phyloP scores from a whole-genome alignment of 768 basidiomycete genomes.

The Hygrocybe coccinea region DNA sequence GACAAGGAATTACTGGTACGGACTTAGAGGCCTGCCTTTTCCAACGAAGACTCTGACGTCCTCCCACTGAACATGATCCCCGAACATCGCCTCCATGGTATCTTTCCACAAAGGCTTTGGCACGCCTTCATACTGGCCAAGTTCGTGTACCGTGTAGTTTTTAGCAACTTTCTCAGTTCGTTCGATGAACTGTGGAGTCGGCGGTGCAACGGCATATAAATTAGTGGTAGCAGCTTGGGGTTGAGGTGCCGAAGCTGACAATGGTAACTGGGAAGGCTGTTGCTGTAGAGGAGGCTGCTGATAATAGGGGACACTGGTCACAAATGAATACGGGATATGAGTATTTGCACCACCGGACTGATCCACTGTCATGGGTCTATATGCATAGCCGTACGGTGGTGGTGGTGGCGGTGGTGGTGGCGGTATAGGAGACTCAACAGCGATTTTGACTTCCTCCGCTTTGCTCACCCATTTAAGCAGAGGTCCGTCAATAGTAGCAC shows the following conservation, averaged over 20 bases:
- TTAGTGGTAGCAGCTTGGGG: background rate
- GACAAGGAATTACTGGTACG: constrained; percentile 18
- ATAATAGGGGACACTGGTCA: background rate
- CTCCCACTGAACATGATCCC: constrained; percentile 79
- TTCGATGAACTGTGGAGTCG: constrained; percentile 16
- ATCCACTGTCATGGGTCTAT: background rate
- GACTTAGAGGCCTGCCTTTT: constrained; percentile 63
- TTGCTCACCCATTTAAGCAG: constrained; percentile 68
- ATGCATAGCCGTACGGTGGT: background rate
- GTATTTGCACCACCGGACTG: background rate
- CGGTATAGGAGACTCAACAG: constrained; percentile 23
- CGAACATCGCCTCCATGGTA: constrained; percentile 81
- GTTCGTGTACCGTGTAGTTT: constrained; percentile 70
- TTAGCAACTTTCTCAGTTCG: constrained; percentile 51
- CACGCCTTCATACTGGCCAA: constrained; percentile 41
- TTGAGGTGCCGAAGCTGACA: background rate
- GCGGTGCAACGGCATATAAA: background rate
- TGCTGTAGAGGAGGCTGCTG: background rate
- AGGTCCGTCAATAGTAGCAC: constrained; percentile 59
- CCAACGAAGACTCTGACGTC: constrained; percentile 59
- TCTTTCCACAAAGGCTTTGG: constrained; percentile 60
- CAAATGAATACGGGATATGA: background rate
- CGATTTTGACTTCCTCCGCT: constrained; percentile 52
- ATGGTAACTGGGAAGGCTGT: background rate
- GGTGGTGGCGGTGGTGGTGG: background rate